Conservation (phyloP, 495 filamentous ascomycete genomes). For the Achaetomiella virescens region DNA sequence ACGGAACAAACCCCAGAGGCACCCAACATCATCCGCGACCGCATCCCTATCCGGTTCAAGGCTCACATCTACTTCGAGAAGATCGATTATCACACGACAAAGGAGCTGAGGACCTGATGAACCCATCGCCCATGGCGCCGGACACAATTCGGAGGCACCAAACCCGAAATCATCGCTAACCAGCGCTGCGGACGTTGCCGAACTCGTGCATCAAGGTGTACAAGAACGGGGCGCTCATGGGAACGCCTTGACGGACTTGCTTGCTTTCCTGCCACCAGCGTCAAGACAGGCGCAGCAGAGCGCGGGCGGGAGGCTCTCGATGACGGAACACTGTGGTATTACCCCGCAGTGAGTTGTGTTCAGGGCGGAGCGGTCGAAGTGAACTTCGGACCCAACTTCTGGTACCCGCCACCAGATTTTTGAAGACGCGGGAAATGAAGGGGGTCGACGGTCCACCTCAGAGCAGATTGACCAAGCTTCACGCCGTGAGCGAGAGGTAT, state of each 20-base stretch:
- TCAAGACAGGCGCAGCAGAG: conserved; percentile 67
- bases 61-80: conserved; percentile 90
- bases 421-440: conserved; percentile 48
- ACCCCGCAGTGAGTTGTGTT: conserved; percentile 88
- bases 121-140: conserved; percentile 56
- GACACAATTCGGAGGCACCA: conserved; percentile 43
- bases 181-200: conserved; percentile 74
- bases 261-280: conserved; percentile 88
- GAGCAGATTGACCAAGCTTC: conserved; percentile 28
- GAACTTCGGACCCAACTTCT: conserved; percentile 87
- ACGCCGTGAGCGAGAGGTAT: conserved; percentile 70
- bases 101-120: conserved; percentile 80
- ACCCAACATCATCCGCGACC: conserved; percentile 82
- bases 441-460: conserved; percentile 24
- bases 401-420: conserved; percentile 68
- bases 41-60: conserved; percentile 90
- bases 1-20: conserved; percentile 37
- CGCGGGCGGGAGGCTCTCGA: conserved; percentile 75
- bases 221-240: conserved; percentile 83
- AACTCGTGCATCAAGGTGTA: conserved; percentile 80
- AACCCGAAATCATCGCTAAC: conserved; percentile 65
- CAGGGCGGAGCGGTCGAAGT: conserved; percentile 83
- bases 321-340: conserved; percentile 92
- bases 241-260: conserved; percentile 78
- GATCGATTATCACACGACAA: conserved; percentile 81